Evolutionary conservation across 345 rosid genomes (phyloP), one percentile per base, ranked within the genome.

Genomic region (Trapa bicornis): DNA sequence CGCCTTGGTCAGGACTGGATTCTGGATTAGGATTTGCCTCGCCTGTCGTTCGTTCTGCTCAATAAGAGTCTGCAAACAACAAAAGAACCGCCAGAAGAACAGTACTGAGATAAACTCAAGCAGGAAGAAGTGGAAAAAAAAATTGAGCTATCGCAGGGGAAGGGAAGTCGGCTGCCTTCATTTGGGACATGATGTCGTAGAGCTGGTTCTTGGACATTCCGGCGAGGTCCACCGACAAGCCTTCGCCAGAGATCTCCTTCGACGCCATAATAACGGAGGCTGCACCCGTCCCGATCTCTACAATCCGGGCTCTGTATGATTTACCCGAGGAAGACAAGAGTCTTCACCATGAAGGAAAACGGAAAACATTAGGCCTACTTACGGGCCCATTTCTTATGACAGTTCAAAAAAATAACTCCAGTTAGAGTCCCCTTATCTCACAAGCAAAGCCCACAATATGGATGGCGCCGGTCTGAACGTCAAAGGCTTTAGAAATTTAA

Each of bases 171-270:
- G 29, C 29, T 62, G 66, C 92, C 95, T 88, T 93, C 98, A 94
- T 94, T 70, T 88, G 92, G 47, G 83, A 85, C 99, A 91, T 86
- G 39, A 94, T 94, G 13, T 89, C 97, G 69, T 94, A 87, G 60
- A 89, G 99, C 77, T 91, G 93, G 77, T 78, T 91, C 84, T 91
- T 94, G 1, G 97, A 88, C 96, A 91, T 87, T 10, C 96, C 96
- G 71, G 97, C 88, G 32, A 91, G 76, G 79, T 79, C 86, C 72
- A 81, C 80, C 67, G 95, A 75, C 47, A 86, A 72, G 3, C 85
- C 88, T 2, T 89, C 97, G 60, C 92, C 95, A 80, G 79, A 38
- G 41, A 79, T 47, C 64, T 85, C 78, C 82, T 86, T 86, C 76
- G 83, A 87, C 80, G 94, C 87, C 99, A 93, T 93, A 50, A 71